Evolutionary conservation across 176 grass and related monocot genomes (phyloP), one percentile per base, ranked within the genome.

Genomic region (Aechmea fasciata): DNA sequence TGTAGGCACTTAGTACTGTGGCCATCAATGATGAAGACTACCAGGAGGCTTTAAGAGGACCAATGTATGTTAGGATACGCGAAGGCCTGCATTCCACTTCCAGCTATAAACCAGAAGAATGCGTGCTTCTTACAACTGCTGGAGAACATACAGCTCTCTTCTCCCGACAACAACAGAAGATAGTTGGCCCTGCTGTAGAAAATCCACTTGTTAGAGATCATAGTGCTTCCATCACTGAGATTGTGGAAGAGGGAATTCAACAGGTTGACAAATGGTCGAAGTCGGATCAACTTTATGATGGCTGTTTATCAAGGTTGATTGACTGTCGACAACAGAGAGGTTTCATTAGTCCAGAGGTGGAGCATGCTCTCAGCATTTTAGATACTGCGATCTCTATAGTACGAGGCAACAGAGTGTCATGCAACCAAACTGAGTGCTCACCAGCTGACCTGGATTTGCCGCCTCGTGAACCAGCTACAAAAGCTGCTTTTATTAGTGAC

Each of bases 1-100:
- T 97, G 23, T 77, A 99, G 94, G 87, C 94, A 52, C 73, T 99
- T 54, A 80, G 84, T 69, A 83, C 86, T 57, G 92, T 92, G 68
- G 94, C 84, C 13, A 57, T 28, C 69, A 82, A 57, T 75, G 89
- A 99, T 59, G 77, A 85, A 54, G 89, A 93, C 25, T 93, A 99
- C 74, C 78, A 77, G 64, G 75, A 81, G 65, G 94, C 89, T 74
- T 75, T 99, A 80, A 82, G 61, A 79, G 69, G 22, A 71, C 81
- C 89, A 66, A 85, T 93, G 63, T 99, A 93, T 84, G 75, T 51
- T 33, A 78, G 69, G 71, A 83, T 99, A 22, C 80, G 94, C 1
- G 74, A 85, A 48, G 67, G 78, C 73, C 71, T 63, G 76, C 48
- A 63, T 86, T 72, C 47, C 48, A 73, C 23, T 63, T 75, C 47